Evolutionary conservation across 1,139 yeast genomes (phyloP).

Genomic region (Taphrina wiesneri): DNA sequence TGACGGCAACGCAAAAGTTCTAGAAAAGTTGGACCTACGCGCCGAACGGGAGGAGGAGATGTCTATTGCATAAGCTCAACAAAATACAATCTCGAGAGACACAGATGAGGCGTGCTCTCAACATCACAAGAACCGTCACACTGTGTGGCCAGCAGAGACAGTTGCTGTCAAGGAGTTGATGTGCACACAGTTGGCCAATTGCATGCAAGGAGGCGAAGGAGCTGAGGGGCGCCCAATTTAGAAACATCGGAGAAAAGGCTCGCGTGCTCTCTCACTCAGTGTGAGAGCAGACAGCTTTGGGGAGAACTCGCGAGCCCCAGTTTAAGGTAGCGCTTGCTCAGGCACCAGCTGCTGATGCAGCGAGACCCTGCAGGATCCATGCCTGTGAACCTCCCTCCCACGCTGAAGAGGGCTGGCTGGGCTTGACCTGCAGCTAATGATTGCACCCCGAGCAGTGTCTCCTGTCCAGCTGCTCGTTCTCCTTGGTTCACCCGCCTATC

Average conservation of each 20-base stretch:
- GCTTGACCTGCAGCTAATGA: background rate
- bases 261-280: no score
- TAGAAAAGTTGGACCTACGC: background rate
- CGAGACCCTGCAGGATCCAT: background rate
- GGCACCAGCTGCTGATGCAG: no score
- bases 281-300: background rate
- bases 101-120: no score
- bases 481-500: background rate
- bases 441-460: background rate
- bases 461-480: background rate
- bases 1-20: background rate
- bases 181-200: background rate
- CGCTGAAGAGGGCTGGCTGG: background rate
- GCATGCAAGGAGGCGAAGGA: background rate
- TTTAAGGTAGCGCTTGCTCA: no score
- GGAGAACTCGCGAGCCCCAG: no score
- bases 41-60: background rate
- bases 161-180: background rate
- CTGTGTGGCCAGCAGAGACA: no score
- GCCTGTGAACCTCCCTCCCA: background rate
- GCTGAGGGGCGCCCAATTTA: slow-evolving; percentile 1
- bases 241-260: slow-evolving; percentile 7
- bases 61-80: background rate
- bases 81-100: no score
- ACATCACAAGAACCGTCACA: no score